These are phyloP conservation scores for Tylopilus felleus DNA, from an alignment of 768 basidiomycete species.

Conservation along the genomic window DNA sequence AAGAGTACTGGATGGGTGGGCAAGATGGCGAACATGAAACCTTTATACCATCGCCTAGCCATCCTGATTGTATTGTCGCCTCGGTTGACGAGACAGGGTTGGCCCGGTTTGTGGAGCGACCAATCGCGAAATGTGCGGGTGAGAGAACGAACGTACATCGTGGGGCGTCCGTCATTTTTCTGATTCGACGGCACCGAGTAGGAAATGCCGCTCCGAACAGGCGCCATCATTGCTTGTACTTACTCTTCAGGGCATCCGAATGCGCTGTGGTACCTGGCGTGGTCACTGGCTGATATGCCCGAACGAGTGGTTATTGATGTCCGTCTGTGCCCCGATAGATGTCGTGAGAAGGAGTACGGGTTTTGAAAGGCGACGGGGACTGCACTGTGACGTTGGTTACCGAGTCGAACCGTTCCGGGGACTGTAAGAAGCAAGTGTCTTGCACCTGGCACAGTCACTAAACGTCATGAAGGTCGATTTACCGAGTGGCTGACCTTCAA, in stretches of 20 bases:
- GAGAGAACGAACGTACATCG: not conserved
- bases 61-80: not conserved
- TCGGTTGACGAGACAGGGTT: not conserved
- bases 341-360: not conserved
- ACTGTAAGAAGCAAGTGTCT: not conserved
- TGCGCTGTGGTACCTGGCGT: not conserved
- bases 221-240: not conserved
- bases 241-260: conserved; percentile 3
- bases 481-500: no score
- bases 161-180: conserved; percentile 13
- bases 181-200: conserved; percentile 4
- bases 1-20: not conserved
- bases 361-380: not conserved
- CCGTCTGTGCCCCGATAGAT: not conserved
- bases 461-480: not conserved
- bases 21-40: not conserved
- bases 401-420: not conserved
- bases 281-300: conserved; percentile 3
- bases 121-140: conserved; percentile 22
- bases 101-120: not conserved
- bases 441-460: not conserved
- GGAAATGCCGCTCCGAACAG: not conserved
- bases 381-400: not conserved
- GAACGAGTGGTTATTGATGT: not conserved
- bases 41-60: conserved; percentile 16